phyloP scores from a whole-genome alignment of 208 protist genomes.

The Acanthamoeba triangularis region DNA sequence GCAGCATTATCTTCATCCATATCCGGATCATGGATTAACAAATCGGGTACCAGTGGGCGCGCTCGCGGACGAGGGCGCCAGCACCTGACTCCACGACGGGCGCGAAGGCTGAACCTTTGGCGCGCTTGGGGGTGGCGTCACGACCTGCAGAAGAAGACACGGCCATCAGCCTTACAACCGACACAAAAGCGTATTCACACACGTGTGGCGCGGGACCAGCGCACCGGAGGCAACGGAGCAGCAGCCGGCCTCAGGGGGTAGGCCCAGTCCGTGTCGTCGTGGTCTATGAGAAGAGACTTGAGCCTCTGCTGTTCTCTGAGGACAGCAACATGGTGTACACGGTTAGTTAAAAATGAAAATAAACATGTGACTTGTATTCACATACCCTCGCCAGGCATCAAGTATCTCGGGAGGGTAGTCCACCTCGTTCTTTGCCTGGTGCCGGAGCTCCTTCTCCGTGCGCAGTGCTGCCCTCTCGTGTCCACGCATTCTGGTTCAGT shows the following conservation, averaged over 20 bases:
- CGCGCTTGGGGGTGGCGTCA: background rate
- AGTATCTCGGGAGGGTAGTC: background rate
- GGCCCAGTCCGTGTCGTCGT: constrained; percentile 11
- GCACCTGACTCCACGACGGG: background rate
- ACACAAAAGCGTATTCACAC: no score
- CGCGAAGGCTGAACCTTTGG: background rate
- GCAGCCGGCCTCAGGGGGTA: background rate
- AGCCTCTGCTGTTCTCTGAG: constrained; percentile 41
- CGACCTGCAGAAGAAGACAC: background rate
- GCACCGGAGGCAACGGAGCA: no score
- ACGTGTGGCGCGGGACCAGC: no score
- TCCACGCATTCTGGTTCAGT: background rate
- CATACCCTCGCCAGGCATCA: background rate
- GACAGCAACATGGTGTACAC: background rate
- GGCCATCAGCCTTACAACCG: no score
- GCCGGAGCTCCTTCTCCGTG: background rate
- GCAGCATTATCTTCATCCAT: no score
- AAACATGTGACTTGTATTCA: no score
- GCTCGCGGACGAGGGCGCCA: background rate
- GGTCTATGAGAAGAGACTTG: background rate
- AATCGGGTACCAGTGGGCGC: no score
- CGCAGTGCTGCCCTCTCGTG: background rate
- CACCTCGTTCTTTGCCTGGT: background rate
- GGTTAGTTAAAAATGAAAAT: no score
- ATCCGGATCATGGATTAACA: no score